These are phyloP conservation scores for Amanita rubescens DNA, from an alignment of 768 basidiomycete species.

Conservation along the genomic window DNA sequence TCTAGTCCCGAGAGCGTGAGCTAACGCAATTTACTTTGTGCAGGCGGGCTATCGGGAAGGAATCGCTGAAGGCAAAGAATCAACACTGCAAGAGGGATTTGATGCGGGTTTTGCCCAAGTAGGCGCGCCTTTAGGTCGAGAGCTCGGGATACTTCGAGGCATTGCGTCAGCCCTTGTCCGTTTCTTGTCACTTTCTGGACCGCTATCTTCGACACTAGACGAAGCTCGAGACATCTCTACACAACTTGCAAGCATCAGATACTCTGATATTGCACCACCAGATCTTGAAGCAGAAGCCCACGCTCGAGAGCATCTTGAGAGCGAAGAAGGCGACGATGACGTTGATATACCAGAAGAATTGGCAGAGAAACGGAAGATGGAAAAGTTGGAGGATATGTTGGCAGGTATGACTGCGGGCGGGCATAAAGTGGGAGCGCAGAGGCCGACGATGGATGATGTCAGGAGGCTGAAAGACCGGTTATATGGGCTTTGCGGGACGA, in stretches of 20 bases:
- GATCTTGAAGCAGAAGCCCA: constrained; percentile 79
- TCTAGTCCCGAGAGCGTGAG: background rate
- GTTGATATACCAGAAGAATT: constrained; percentile 36
- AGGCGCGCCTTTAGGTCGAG: constrained; percentile 69
- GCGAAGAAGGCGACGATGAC: constrained; percentile 28
- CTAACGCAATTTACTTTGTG: background rate
- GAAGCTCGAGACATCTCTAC: constrained; percentile 49
- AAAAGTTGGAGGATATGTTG: constrained; percentile 51
- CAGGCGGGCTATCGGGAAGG: constrained; percentile 97
- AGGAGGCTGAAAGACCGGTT: constrained; percentile 22
- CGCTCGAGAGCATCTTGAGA: constrained; percentile 54
- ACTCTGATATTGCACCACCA: constrained; percentile 65
- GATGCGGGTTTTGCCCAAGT: constrained; percentile 72
- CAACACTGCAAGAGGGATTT: constrained; percentile 83
- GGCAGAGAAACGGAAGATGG: constrained; percentile 41
- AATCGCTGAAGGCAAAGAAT: constrained; percentile 86
- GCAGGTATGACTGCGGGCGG: constrained; percentile 30
- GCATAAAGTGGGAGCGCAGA: constrained; percentile 9
- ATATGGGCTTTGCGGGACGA: constrained; percentile 2
- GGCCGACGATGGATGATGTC: constrained; percentile 34
- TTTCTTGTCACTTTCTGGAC: constrained; percentile 36
- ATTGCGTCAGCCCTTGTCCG: constrained; percentile 53
- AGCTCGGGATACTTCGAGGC: constrained; percentile 76
- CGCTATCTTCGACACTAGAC: constrained; percentile 13
- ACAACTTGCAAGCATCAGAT: constrained; percentile 51